Evolutionary conservation across 2,329 filamentous ascomycete genomes (phyloP).

Genomic region (Cercospora beticola): DNA sequence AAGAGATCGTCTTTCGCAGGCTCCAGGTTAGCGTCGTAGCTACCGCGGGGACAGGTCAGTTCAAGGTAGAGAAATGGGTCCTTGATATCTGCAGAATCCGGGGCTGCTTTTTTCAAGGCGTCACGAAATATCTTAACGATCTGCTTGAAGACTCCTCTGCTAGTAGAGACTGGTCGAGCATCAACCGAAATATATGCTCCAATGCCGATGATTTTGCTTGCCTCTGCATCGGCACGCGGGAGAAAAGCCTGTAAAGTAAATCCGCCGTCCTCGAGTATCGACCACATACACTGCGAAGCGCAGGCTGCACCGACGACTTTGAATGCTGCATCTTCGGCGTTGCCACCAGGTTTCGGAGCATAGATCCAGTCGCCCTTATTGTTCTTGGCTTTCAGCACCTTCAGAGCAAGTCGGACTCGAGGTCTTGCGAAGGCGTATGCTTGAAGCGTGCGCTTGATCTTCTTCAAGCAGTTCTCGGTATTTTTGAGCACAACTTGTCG

Average conservation of each 20-base stretch:
- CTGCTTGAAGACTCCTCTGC: conserved; percentile 60
- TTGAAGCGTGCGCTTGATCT: conserved; percentile 61
- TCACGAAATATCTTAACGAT: conserved; percentile 56
- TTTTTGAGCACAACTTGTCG: conserved; percentile 59
- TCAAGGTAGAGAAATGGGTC: conserved; percentile 64
- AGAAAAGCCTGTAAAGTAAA: conserved; percentile 60
- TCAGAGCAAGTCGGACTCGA: conserved; percentile 60
- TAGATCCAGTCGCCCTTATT: conserved; percentile 61
- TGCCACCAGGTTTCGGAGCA: conserved; percentile 53
- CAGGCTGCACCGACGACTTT: conserved; percentile 61
- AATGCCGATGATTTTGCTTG: conserved; percentile 41
- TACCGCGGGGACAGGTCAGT: conserved; percentile 60
- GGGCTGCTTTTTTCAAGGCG: conserved; percentile 43
- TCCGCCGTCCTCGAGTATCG: conserved; percentile 37
- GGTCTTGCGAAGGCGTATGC: conserved; percentile 67
- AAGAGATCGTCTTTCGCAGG: conserved; percentile 70
- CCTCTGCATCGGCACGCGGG: conserved; percentile 51
- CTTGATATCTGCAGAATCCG: conserved; percentile 38
- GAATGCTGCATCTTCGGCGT: conserved; percentile 58
- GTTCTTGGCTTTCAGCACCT: conserved; percentile 54
- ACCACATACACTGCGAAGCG: conserved; percentile 55
- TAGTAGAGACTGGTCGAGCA: conserved; percentile 60
- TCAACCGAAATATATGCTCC: conserved; percentile 67
- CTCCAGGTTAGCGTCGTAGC: conserved; percentile 72
- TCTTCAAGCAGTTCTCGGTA: conserved; percentile 56